Evolutionary conservation across 2,329 filamentous ascomycete genomes (phyloP).

Genomic region (Sclerotinia trifoliorum): DNA sequence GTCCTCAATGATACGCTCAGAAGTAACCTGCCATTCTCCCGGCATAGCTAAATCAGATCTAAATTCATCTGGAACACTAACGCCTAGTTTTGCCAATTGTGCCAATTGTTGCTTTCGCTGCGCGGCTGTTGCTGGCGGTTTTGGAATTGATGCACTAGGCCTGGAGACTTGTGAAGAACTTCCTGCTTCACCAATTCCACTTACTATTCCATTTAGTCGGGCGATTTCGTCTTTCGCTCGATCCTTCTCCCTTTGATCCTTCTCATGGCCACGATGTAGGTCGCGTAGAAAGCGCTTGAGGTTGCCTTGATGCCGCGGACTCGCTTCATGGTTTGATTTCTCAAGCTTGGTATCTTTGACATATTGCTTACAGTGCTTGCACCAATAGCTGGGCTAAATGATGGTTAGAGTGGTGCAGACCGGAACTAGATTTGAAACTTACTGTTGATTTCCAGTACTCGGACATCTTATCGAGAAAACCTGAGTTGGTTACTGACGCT

Average conservation of each 20-base stretch:
- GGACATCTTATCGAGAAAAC: constrained; percentile 60
- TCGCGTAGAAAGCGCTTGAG: constrained; percentile 89
- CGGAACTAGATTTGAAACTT: constrained; percentile 34
- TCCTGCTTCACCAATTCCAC: constrained; percentile 41
- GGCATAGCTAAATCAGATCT: constrained; percentile 80
- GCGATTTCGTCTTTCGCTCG: constrained; percentile 82
- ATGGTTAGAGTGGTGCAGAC: constrained; percentile 25
- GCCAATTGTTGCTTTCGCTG: constrained; percentile 82
- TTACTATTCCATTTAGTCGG: constrained; percentile 74
- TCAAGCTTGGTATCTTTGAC: constrained; percentile 92
- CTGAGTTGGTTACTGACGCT: not conserved
- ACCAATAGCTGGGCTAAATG: constrained; percentile 84
- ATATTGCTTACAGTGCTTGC: constrained; percentile 90
- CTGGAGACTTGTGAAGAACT: constrained; percentile 33
- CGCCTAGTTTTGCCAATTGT: constrained; percentile 83
- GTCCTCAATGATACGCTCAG: constrained; percentile 39
- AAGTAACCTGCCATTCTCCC: constrained; percentile 78
- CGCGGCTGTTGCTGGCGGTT: constrained; percentile 48
- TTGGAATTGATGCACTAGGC: constrained; percentile 37
- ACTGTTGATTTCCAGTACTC: constrained; percentile 98
- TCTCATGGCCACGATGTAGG: constrained; percentile 80
- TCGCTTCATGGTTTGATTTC: constrained; percentile 84
- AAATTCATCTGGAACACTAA: constrained; percentile 77
- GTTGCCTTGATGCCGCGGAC: constrained; percentile 76
- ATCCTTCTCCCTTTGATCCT: constrained; percentile 76